Conservation (phyloP, 2,329 filamentous ascomycete species). For the Coniella vitis region DNA sequence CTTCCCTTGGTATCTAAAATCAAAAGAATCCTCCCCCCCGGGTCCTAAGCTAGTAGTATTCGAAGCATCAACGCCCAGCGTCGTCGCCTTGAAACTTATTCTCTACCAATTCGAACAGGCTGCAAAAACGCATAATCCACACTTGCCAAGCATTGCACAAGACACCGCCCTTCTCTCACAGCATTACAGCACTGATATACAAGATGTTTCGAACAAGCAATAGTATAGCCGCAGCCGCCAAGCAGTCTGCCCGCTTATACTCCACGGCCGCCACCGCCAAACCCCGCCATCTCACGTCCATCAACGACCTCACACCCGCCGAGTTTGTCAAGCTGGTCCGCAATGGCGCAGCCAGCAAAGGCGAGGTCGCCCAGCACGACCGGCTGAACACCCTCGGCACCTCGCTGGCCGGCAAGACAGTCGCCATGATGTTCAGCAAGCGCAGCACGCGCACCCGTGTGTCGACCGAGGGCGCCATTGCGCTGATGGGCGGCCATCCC, state of each 20-base stretch:
- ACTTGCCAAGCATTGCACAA: too few species aligned
- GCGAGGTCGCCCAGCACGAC: constrained; percentile 63
- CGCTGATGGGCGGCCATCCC: constrained; percentile 81
- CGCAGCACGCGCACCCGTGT: constrained; percentile 88
- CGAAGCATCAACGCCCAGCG: too few species aligned
- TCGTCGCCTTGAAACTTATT: too few species aligned
- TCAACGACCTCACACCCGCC: constrained; percentile 71
- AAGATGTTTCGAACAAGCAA: constrained; percentile 20
- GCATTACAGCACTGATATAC: background rate
- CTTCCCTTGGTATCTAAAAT: too few species aligned
- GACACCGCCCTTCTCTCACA: too few species aligned
- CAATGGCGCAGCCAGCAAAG: constrained; percentile 74
- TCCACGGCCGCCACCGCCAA: constrained; percentile 31
- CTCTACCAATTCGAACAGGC: too few species aligned
- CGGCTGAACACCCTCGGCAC: constrained; percentile 52
- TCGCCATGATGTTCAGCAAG: constrained; percentile 97
- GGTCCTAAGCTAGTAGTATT: too few species aligned
- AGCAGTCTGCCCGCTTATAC: constrained; percentile 37
- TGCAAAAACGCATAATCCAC: too few species aligned
- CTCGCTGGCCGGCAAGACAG: constrained; percentile 65
- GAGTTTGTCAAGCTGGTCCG: constrained; percentile 79
- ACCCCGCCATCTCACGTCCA: constrained; percentile 85
- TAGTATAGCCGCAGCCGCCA: constrained; percentile 19
- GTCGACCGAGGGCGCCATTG: constrained; percentile 85
- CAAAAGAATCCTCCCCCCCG: too few species aligned